These are phyloP conservation scores for Amesomyces nigricolor DNA, from an alignment of 2,329 filamentous ascomycete genomes.

Conservation along the genomic window DNA sequence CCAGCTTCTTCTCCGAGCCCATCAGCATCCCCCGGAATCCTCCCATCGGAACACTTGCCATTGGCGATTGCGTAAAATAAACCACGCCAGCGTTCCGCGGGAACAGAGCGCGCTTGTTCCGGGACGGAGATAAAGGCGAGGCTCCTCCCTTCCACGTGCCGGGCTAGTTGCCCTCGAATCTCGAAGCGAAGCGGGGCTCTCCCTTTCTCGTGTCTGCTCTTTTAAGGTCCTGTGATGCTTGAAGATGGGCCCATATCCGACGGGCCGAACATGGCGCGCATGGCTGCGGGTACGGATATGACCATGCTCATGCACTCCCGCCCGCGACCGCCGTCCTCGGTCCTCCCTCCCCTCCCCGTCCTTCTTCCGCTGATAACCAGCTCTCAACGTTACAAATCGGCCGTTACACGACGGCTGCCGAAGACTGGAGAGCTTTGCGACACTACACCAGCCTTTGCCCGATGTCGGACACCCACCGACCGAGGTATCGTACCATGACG, in stretches of 20 bases:
- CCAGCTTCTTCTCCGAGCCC: not conserved
- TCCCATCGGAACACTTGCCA: not conserved
- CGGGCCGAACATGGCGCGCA: slow-evolving; percentile 7
- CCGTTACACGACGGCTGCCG: not conserved
- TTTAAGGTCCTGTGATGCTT: not conserved
- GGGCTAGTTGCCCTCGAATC: not conserved
- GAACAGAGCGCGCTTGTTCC: not conserved
- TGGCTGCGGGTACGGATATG: not conserved
- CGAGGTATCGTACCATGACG: not conserved
- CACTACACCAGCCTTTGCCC: not conserved
- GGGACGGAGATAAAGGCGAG: slow-evolving; percentile 5
- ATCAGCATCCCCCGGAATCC: not conserved
- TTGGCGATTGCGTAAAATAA: slow-evolving; percentile 3
- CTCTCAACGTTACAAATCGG: not conserved
- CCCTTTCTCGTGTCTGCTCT: not conserved
- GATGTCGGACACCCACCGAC: slow-evolving; percentile 3
- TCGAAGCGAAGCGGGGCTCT: slow-evolving; percentile 1
- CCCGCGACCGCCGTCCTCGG: not conserved
- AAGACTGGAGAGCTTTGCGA: not conserved
- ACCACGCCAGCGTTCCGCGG: not conserved
- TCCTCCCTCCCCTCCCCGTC: not conserved
- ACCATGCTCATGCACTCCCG: not conserved
- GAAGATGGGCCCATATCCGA: slow-evolving; percentile 5
- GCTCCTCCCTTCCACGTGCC: slow-evolving; percentile 3
- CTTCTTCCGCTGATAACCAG: not conserved